Conservation (phyloP, 1,284 basidiomycete species). For the Spongispora temasekensis region DNA sequence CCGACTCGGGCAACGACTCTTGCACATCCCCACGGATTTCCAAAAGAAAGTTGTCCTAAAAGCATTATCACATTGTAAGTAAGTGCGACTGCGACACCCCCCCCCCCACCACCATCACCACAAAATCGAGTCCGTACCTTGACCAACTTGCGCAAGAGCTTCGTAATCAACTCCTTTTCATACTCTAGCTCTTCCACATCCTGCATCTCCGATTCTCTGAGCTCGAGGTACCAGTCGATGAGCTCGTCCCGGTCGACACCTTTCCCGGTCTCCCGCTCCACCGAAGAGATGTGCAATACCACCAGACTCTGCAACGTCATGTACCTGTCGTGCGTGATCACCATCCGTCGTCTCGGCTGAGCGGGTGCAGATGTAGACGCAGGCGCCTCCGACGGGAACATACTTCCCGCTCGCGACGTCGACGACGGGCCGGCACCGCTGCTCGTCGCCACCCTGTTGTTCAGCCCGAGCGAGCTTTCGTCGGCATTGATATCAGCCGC, state of each 20-base stretch:
- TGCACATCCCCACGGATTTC: constrained; percentile 83
- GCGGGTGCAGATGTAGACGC: constrained; percentile 34
- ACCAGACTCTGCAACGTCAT: constrained; percentile 88
- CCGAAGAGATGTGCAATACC: constrained; percentile 78
- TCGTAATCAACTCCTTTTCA: constrained; percentile 88
- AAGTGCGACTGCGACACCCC: too few species aligned
- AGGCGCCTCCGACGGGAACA: constrained; percentile 38
- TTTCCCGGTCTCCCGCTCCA: constrained; percentile 75
- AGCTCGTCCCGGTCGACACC: constrained; percentile 90
- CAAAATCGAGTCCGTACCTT: constrained; percentile 67
- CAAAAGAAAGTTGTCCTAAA: constrained; percentile 85
- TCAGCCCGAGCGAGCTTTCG: constrained; percentile 50
- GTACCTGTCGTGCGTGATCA: constrained; percentile 96
- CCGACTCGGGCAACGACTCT: constrained; percentile 67
- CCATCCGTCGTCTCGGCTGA: constrained; percentile 72
- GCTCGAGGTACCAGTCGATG: constrained; percentile 96
- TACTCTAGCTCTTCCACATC: constrained; percentile 90
- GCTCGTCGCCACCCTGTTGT: constrained; percentile 35
- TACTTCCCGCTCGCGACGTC: constrained; percentile 42
- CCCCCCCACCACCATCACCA: too few species aligned
- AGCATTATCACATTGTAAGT: too few species aligned
- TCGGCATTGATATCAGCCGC: constrained; percentile 57
- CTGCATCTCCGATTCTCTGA: constrained; percentile 81
- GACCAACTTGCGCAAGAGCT: constrained; percentile 87
- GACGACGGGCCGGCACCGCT: constrained; percentile 39